Evolutionary conservation across 495 filamentous ascomycete species (phyloP).

Genomic region (Aspergillus incahuasiensis): DNA sequence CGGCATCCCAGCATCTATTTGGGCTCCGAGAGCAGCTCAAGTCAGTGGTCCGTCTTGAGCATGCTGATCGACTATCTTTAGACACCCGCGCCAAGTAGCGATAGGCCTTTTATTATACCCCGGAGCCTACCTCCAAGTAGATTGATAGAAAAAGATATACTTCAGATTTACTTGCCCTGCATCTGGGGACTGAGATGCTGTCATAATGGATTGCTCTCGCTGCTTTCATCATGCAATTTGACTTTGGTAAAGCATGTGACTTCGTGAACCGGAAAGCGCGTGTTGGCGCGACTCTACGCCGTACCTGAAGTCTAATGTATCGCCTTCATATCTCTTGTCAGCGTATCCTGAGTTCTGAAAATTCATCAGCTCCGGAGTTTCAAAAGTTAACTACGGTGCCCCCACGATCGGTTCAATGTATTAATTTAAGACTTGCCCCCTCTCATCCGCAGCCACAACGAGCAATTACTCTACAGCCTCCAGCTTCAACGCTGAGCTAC

Average conservation of each 20-base stretch:
- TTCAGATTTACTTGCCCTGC: background rate
- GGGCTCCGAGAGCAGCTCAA: slow-evolving; percentile 57
- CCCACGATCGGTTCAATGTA: too few relatives aligned
- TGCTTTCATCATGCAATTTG: background rate
- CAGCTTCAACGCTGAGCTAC: too few relatives aligned
- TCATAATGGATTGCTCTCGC: background rate
- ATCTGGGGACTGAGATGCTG: background rate
- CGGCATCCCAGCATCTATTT: slow-evolving; percentile 55
- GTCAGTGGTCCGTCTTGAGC: slow-evolving; percentile 59
- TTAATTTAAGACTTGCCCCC: too few relatives aligned
- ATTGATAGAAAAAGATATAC: background rate
- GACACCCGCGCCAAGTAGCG: slow-evolving; percentile 58
- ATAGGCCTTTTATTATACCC: slow-evolving; percentile 18
- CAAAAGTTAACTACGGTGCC: too few relatives aligned
- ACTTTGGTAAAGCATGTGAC: slow-evolving; percentile 36
- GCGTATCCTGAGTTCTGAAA: background rate
- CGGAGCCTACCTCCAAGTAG: slow-evolving; percentile 17
- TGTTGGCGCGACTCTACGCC: slow-evolving; percentile 20
- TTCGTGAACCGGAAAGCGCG: slow-evolving; percentile 33
- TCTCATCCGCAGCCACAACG: too few relatives aligned
- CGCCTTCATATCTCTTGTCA: background rate
- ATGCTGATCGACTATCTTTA: slow-evolving; percentile 58
- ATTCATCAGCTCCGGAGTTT: too few relatives aligned
- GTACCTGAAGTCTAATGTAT: background rate
- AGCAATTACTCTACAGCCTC: too few relatives aligned